Conservation (phyloP, 148 eudicot species). For the Amaranthus palmeri region DNA sequence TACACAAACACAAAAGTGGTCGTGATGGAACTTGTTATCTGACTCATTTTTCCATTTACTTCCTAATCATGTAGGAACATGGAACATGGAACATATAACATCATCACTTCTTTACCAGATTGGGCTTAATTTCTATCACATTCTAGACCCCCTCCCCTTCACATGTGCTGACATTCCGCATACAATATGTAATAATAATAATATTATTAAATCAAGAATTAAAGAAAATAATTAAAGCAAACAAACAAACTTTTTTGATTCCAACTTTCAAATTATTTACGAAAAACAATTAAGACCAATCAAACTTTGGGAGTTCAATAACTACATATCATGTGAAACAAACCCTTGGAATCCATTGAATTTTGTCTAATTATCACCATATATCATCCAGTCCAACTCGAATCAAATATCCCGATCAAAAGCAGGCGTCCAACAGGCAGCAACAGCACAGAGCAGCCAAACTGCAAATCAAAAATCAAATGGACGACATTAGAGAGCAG, state of each 20-base stretch:
- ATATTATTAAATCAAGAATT: too few species aligned
- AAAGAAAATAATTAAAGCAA: not conserved
- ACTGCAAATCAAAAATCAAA: constrained; percentile 20
- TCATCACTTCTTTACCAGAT: too few species aligned
- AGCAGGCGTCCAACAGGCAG: constrained; percentile 71
- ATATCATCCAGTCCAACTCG: not conserved
- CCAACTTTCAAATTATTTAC: constrained; percentile 11
- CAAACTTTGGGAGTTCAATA: not conserved
- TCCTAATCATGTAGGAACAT: too few species aligned
- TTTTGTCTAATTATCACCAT: not conserved
- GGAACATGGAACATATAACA: too few species aligned
- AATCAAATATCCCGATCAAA: constrained; percentile 26
- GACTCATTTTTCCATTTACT: too few species aligned
- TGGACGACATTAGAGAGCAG: not conserved
- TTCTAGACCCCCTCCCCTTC: too few species aligned
- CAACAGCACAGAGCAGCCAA: constrained; percentile 83
- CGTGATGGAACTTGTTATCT: too few species aligned
- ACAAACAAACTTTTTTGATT: not conserved
- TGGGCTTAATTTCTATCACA: too few species aligned
- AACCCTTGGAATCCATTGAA: not conserved
- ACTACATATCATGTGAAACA: constrained; percentile 16
- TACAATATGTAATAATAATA: too few species aligned
- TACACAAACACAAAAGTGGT: too few species aligned
- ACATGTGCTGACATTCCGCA: too few species aligned
- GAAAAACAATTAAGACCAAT: constrained; percentile 2